Evolutionary conservation across 1,284 basidiomycete genomes (phyloP), one percentile per base, ranked within the genome.

Genomic region (Sanghuangporus weigelae): DNA sequence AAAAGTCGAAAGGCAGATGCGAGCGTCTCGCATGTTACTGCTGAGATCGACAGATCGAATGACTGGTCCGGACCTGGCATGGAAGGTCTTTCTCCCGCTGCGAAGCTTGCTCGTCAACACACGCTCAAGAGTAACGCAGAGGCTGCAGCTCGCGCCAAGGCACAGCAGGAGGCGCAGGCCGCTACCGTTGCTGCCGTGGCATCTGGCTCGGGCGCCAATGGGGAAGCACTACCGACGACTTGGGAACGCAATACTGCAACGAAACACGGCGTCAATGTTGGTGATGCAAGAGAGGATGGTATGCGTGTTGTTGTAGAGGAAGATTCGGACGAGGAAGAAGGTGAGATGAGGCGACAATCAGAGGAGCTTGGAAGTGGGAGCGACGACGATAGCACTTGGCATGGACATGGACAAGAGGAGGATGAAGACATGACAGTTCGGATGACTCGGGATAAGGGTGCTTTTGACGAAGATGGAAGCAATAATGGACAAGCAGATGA

Each of bases 71-170:
- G 80, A 1, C 62, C 62, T 11, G 84, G 85, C 57, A 76, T 93
- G 73, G 84, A 82, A 54, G 95, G 94, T 8, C 81, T 98, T 60
- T 93, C 92, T 68, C 96, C 96, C 3, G 96, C 96, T 35, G 96
- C 96, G 0, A 90, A 92, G 71, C 84, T 97, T 12, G 95, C 93
- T 0, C 77, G 94, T 51, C 93, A 95, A 73, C 95, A 98, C 74
- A 92, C 94, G 21, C 80, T 92, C 67, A 91, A 89, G 78, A 86
- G 83, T 62, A 91, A 90, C 67, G 92, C 92, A 1, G 92, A 94
- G 73, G 91, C 90, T 53, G 92, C 86, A 42, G 88, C 86, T 3
- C 84, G 76, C 69, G 87, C 84, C 6, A 88, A 89, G 69, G 83
- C 81, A 1, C 82, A 81, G 64, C 78, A 78, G 6, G 81, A 82